Percentiles rank a stretch among this genome's conserved stretches.
Evolutionary conservation across 2,329 filamentous ascomycete genomes (phyloP).

Genomic region (Ceratocystiopsis minuta): DNA sequence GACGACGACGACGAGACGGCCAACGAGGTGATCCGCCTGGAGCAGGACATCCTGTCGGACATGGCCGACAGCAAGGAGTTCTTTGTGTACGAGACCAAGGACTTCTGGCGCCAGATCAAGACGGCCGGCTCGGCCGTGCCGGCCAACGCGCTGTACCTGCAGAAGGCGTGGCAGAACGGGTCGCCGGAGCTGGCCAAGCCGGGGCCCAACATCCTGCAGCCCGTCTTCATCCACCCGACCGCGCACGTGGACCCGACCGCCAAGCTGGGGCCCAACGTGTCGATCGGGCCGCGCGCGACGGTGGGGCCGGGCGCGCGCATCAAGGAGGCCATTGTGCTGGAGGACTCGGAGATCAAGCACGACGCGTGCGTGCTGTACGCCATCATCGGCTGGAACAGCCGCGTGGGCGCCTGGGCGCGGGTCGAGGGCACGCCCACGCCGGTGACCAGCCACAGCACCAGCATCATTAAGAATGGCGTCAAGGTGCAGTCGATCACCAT

Average conservation of each 20-base stretch:
- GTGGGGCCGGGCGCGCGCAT: constrained; percentile 78
- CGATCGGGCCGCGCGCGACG: constrained; percentile 72
- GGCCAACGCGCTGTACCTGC: constrained; percentile 89
- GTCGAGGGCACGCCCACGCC: constrained; percentile 90
- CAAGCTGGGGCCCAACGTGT: constrained; percentile 93
- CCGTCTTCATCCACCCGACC: constrained; percentile 87
- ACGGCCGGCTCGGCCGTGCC: constrained; percentile 93
- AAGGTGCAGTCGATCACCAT: constrained; percentile 99
- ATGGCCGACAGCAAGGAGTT: constrained; percentile 95
- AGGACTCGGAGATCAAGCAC: constrained; percentile 90
- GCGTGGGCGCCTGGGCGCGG: constrained; percentile 91
- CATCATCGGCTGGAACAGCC: constrained; percentile 93
- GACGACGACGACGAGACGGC: constrained; percentile 61
- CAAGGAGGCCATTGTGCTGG: constrained; percentile 91
- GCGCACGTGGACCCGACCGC: constrained; percentile 84
- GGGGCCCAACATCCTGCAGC: constrained; percentile 73
- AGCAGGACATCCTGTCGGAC: constrained; percentile 92
- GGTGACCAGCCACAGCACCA: constrained; percentile 74
- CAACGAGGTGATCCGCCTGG: constrained; percentile 78
- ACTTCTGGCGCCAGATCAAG: constrained; percentile 99
- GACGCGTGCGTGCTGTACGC: constrained; percentile 90
- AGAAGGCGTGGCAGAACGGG: constrained; percentile 73
- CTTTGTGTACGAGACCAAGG: constrained; percentile 95
- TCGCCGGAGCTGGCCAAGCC: constrained; percentile 68
- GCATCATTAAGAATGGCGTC: constrained; percentile 91